These are phyloP conservation scores for Begonia peltatifolia DNA, from an alignment of 306 rosid species.

Conservation along the genomic window DNA sequence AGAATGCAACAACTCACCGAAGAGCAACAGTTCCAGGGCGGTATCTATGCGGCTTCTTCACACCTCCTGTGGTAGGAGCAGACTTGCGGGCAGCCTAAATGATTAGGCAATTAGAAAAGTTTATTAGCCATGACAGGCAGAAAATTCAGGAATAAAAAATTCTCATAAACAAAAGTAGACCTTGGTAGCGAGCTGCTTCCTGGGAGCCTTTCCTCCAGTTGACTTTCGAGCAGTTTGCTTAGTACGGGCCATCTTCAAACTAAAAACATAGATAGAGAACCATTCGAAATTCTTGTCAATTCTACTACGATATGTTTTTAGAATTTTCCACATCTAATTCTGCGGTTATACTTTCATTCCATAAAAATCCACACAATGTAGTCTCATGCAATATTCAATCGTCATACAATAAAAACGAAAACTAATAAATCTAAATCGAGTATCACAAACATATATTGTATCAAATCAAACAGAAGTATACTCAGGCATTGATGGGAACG, in stretches of 20 bases:
- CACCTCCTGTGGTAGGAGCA: conserved; percentile 86
- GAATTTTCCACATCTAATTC: not conserved
- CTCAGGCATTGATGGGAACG: too few species aligned
- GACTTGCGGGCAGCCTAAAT: conserved; percentile 77
- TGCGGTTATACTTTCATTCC: not conserved
- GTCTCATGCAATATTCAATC: not conserved
- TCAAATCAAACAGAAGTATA: too few species aligned
- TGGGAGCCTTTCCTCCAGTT: conserved; percentile 75
- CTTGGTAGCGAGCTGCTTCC: conserved; percentile 93
- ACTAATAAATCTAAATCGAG: too few species aligned
- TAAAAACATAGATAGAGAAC: not conserved
- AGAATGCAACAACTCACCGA: conserved; percentile 23
- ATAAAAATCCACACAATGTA: not conserved
- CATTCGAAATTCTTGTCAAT: not conserved
- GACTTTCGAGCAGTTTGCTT: conserved; percentile 92
- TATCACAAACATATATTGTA: too few species aligned
- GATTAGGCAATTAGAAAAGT: too few species aligned
- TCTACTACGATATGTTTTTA: too few species aligned
- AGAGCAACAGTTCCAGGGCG: conserved; percentile 86
- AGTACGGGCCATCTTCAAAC: conserved; percentile 70
- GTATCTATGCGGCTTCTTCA: conserved; percentile 79
- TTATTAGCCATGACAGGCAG: too few species aligned
- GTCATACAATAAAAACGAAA: too few species aligned
- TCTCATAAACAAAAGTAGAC: conserved; percentile 8
- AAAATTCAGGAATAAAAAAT: too few species aligned